Evolutionary conservation across 441 rosid species (phyloP), one percentile per base, ranked within the genome.

Genomic region (Arabidopsis hybrid): DNA sequence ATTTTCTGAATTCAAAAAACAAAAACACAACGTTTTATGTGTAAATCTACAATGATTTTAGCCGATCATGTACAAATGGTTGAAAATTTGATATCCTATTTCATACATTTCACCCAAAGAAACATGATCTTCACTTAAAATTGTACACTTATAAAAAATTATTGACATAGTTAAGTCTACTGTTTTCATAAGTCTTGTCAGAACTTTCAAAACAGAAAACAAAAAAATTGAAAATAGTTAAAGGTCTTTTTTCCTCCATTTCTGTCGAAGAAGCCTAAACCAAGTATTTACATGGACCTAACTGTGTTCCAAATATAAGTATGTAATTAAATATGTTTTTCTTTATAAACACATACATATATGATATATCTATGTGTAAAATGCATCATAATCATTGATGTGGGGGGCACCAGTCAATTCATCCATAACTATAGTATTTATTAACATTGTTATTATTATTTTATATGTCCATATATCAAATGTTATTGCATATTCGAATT

Each of bases 361-460:
- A 75, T 67, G 51, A 67, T 39, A 61, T 18, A 43, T 8, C 46
- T 8, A 8, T n/a, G 26, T 36, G 3, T 21, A 21, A 21, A 6
- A 35, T 46, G 42, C 4, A 71, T 67, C 53, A 65, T 34, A 58
- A 79, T 78, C 66, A 80, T 80, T 74, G 81, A 21, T 14, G 77
- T 75, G n/a, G 82, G 84, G 76, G 77, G 68, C 68, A 71, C 26
- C 6, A 57, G 76, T 76, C 80, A 65, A 65, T 76, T 71, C 72
- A 77, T 65, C 62, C 45, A 71, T 77, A 76, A 71, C 67, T 71
- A 65, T 71, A 50, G 57, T 49, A 76, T 39, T 47, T 70, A 70
- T 47, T 71, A 58, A 42, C n/a, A 10, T 46, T 64, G 36, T 63
- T 70, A 52, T 12, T 77, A 59, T 77, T 65, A 65, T 42, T 71